Base-by-base conservation (phyloP, 2,329 filamentous ascomycete species). In the Ascochyta pisi region DNA sequence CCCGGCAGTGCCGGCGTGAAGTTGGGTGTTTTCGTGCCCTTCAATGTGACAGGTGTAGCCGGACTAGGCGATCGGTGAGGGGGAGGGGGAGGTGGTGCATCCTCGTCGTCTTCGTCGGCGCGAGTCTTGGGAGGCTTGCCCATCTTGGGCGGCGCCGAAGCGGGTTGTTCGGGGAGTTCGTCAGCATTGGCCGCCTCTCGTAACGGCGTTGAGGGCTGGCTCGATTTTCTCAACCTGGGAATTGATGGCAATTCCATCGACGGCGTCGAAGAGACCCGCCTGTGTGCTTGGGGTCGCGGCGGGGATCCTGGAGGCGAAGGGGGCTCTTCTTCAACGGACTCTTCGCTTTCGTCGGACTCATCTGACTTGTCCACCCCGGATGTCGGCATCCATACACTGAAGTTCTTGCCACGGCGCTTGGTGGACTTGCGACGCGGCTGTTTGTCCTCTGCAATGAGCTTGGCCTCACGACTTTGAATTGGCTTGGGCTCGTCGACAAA, bases 1-100 rank as follows among this genome's bases (percentile, higher is more conserved):
- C 77, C 71, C 60, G 78, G 67, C 52, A 76, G 64, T 65, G 74
- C 65, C 79, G 87, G 68, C 69, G 80, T 70, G 73, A 87, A 63
- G 72, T 81, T 53, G 57, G 79, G 76, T 68, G 78, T 73, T 61
- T 69, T 78, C 8, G 74, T 71, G n/a, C 70, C 71, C 54, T 79
- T 82, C 13, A 77, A 66, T 12, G 78, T 77, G 4, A 75, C 68
- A 53, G 82, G 78, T 58, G 78, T 82, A 38, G 73, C 69, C 41
- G 82, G 79, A 61, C 80, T 84, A n/a, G 81, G 77, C n/a, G 81
- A 79, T 49, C 81, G 78, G 70, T 84, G 83, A 45, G 80, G 80
- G 24, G 83, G 81, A 16, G 81, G 71, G 13, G 79, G 72, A n/a
- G 78, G 73, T n/a, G 73, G 68, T 33, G 52, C 58, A 19, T 73